Percentiles rank a stretch among this genome's conserved stretches.
These are phyloP conservation scores for Aureobasidium melanogenum DNA, from an alignment of 2,329 filamentous ascomycete species.

Conservation along the genomic window DNA sequence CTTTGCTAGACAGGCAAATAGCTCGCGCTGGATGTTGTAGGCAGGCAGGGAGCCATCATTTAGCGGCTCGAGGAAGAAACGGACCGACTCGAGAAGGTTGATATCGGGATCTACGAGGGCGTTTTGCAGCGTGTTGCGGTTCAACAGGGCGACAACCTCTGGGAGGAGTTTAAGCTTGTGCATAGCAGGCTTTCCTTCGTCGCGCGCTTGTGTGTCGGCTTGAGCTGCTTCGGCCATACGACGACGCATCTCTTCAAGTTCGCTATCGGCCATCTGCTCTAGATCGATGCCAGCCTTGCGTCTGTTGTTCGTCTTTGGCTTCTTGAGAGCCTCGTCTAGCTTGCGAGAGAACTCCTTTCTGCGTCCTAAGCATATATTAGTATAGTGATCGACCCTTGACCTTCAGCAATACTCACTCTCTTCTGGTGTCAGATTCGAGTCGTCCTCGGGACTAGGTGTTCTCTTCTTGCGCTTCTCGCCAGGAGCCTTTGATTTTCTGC, in stretches of 20 bases:
- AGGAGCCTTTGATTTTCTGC: slow-evolving; percentile 39
- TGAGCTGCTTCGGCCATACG: slow-evolving; percentile 87
- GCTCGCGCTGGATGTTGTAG: slow-evolving; percentile 93
- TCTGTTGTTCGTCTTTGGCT: slow-evolving; percentile 60
- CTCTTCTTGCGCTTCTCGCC: slow-evolving; percentile 27
- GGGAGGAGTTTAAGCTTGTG: slow-evolving; percentile 92
- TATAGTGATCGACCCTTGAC: slow-evolving; percentile 5
- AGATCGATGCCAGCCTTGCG: slow-evolving; percentile 90
- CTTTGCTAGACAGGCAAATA: slow-evolving; percentile 70
- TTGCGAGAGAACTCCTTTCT: slow-evolving; percentile 75
- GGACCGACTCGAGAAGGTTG: slow-evolving; percentile 88
- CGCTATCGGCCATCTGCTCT: slow-evolving; percentile 80
- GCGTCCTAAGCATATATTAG: slow-evolving; percentile 41
- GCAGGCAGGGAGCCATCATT: slow-evolving; percentile 90
- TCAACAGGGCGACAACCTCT: slow-evolving; percentile 78
- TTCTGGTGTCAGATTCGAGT: slow-evolving; percentile 73
- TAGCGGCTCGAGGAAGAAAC: slow-evolving; percentile 93
- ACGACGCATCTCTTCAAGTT: slow-evolving; percentile 78
- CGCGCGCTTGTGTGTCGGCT: slow-evolving; percentile 73
- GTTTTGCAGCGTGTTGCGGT: slow-evolving; percentile 76
- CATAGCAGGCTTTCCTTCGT: slow-evolving; percentile 69
- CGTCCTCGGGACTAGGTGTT: slow-evolving; percentile 54
- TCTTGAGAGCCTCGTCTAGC: slow-evolving; percentile 83
- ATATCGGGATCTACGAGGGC: slow-evolving; percentile 88
- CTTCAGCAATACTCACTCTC: slow-evolving; percentile 50